These are phyloP conservation scores for Lotus japonicus DNA, from an alignment of 306 rosid genomes.

Conservation along the genomic window DNA sequence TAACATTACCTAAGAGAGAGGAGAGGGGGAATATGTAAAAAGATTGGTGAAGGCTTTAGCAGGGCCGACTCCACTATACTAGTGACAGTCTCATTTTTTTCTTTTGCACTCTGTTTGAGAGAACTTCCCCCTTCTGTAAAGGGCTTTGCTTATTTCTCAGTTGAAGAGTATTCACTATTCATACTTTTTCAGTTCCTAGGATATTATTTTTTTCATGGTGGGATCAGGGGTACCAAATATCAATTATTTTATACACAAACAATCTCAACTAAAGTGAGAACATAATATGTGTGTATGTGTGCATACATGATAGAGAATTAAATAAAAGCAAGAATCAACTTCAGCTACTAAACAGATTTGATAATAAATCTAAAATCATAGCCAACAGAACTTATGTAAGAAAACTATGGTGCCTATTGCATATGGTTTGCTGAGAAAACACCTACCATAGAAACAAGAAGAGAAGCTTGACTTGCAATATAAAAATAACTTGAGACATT, in stretches of 20 bases:
- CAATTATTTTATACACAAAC: neutral
- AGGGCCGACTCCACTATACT: no score
- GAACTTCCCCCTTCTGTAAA: no score
- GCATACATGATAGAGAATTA: neutral
- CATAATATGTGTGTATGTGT: neutral
- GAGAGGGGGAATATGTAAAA: no score
- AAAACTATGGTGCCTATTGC: neutral
- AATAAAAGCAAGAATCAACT: constrained; percentile 1
- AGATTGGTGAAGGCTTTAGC: no score
- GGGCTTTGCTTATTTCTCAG: no score
- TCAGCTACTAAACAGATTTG: neutral
- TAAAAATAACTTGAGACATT: constrained; percentile 31
- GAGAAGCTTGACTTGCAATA: constrained; percentile 32
- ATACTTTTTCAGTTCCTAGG: neutral
- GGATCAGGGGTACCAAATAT: neutral
- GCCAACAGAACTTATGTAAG: neutral
- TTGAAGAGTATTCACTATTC: no score
- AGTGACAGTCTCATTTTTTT: no score
- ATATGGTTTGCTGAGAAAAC: constrained; percentile 10
- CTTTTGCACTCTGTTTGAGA: no score
- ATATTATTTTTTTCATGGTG: neutral
- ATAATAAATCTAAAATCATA: constrained; percentile 5
- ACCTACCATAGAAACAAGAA: constrained; percentile 37
- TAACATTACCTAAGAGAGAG: no score
- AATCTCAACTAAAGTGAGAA: neutral